Evolutionary conservation across 1,284 basidiomycete genomes (phyloP).

Genomic region (Flammula alnicola): DNA sequence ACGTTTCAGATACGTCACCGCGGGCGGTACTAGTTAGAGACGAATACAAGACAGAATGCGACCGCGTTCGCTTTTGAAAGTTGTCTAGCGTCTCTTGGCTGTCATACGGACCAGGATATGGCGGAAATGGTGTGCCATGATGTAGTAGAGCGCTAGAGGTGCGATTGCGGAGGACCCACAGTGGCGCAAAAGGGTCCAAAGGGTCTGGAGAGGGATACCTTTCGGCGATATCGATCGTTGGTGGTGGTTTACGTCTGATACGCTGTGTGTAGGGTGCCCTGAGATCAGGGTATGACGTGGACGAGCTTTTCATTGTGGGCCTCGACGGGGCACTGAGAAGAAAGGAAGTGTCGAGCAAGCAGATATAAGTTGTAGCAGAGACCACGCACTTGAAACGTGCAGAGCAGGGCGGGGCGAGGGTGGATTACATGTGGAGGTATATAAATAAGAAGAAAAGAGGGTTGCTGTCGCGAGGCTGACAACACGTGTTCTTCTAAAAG

Average conservation of each 20-base stretch:
- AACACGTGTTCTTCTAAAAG: conserved; percentile 4
- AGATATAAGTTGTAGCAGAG: background rate
- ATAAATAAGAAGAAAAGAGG: too few species aligned
- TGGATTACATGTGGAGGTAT: background rate
- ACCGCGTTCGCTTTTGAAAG: too few species aligned
- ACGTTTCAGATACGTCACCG: too few species aligned
- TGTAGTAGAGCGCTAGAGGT: conserved; percentile 34
- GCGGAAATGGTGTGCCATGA: too few species aligned
- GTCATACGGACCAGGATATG: too few species aligned
- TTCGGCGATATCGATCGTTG: conserved; percentile 43
- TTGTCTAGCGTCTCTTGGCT: too few species aligned
- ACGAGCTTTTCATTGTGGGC: conserved; percentile 11
- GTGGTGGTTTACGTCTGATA: conserved; percentile 55
- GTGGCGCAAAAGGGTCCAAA: conserved; percentile 56
- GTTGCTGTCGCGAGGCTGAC: conserved; percentile 6
- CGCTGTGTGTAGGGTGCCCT: conserved; percentile 17
- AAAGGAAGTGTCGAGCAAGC: background rate
- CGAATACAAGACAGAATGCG: too few species aligned
- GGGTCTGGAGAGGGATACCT: conserved; percentile 60
- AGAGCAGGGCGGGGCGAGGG: background rate
- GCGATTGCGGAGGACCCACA: conserved; percentile 51
- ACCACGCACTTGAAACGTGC: background rate
- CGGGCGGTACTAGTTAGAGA: too few species aligned
- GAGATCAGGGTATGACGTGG: conserved; percentile 23
- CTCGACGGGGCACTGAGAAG: background rate